Evolutionary conservation across 73 alveolate genomes (phyloP), one percentile per base, ranked within the genome.

Genomic region (Paramecium biaurelia): DNA sequence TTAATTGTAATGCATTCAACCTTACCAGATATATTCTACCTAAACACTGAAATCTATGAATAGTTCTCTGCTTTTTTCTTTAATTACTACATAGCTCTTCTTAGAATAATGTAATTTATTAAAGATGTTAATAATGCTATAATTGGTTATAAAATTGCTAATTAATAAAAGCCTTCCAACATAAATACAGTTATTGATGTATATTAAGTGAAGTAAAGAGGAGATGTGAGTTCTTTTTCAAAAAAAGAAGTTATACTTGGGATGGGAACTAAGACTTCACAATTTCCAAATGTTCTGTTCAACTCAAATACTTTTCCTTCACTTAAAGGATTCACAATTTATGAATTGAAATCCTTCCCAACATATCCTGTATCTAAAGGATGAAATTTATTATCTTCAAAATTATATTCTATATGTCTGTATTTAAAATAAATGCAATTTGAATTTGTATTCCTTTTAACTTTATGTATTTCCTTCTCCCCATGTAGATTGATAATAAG

Each of bases 161-260:
- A 85, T n/a, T 85, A 85, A 57, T 30, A 37, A 57, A 57, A 85
- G n/a, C 76, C 76, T 57, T 85, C 32, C 26, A 85, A 53, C 47
- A 85, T 49, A 53, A 72, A 85, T 15, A 85, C 49, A 7, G 70
- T 53, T 1, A 85, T 56, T 23, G 85, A 57, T 2, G 85, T 76
- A 30, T 53, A 85, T 41, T 85, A 34, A 7, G 70, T 30, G 92
- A 85, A 85, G 15, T 85, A 85, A 6, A 85, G 42, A 6, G 92
- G 92, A n/a, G 92, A 85, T n/a, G 92, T 85, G 26, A 85, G 49
- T 85, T 85, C 92, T 30, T 85, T 67, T 24, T 42, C 86, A 24
- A 85, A 45, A 70, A 85, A 85, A 5, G 45, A 57, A 28, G 70
- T 56, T 7, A 85, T 28, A n/a, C 85, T 56, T 18, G 92, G 92